Evolutionary conservation across 495 filamentous ascomycete species (phyloP).

Genomic region (Acidiella bohemica): DNA sequence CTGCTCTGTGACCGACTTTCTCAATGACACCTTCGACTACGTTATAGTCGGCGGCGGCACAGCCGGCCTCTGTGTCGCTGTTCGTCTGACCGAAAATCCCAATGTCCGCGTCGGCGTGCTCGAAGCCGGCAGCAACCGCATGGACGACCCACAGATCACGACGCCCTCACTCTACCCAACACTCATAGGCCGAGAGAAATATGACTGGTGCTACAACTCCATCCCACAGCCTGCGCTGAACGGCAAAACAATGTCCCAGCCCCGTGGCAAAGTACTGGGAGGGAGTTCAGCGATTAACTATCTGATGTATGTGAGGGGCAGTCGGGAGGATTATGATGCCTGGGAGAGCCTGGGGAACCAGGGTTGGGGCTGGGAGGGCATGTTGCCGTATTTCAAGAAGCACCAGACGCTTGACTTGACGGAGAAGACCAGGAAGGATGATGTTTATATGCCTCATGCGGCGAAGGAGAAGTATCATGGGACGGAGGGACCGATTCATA

Average conservation of each 20-base stretch:
- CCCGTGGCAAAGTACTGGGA: constrained; percentile 19
- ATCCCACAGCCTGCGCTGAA: constrained; percentile 5
- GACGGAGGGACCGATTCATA: constrained; percentile 21
- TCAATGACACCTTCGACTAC: constrained; percentile 16
- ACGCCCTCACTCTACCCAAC: constrained; percentile 18
- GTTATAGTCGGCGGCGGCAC: constrained; percentile 23
- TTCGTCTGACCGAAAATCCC: constrained; percentile 19
- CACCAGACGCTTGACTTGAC: constrained; percentile 17
- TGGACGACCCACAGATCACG: constrained; percentile 18
- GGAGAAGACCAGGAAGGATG: constrained; percentile 2
- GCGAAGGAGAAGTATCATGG: constrained; percentile 18
- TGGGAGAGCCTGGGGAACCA: constrained; percentile 18
- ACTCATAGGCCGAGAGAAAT: constrained; percentile 17
- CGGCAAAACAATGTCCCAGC: constrained; percentile 14
- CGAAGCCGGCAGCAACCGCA: constrained; percentile 19
- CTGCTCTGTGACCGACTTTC: constrained; percentile 16
- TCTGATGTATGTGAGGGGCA: constrained; percentile 19
- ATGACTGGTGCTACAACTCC: constrained; percentile 19
- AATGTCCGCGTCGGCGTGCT: constrained; percentile 19
- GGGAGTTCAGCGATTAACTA: constrained; percentile 17
- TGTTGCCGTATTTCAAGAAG: constrained; percentile 20
- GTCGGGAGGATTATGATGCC: constrained; percentile 18
- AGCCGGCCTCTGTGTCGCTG: constrained; percentile 20
- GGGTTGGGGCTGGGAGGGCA: constrained; percentile 11
- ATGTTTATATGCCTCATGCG: constrained; percentile 17